Conservation (phyloP, 1,139 yeast species). For the Pichia sp. region DNA sequence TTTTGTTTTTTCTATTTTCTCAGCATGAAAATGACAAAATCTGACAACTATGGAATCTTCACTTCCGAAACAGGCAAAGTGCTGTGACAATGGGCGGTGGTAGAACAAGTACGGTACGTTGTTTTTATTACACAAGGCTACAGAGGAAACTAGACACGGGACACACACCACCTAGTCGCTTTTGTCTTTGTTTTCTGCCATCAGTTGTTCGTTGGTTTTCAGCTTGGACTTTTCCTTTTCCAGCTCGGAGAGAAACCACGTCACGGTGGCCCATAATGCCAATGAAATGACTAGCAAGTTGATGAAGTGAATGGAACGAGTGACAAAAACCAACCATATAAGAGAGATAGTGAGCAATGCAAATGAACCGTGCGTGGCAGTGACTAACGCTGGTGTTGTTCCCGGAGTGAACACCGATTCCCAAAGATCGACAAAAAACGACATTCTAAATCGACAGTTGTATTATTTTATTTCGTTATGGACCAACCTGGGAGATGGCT, state of each 20-base stretch:
- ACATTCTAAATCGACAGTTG: slow-evolving; percentile 17
- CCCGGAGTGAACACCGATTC: slow-evolving; percentile 93
- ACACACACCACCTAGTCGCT: background rate
- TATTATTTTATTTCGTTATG: too few relatives aligned
- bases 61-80: too few relatives aligned
- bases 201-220: slow-evolving; percentile 37
- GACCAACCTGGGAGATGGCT: too few relatives aligned
- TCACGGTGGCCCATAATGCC: slow-evolving; percentile 67
- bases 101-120: too few relatives aligned
- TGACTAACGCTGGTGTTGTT: slow-evolving; percentile 74
- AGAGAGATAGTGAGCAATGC: slow-evolving; percentile 48
- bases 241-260: slow-evolving; percentile 83
- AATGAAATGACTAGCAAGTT: slow-evolving; percentile 64
- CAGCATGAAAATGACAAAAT: background rate
- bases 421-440: slow-evolving; percentile 71
- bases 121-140: too few relatives aligned
- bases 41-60: too few relatives aligned
- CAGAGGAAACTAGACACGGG: too few relatives aligned
- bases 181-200: slow-evolving; percentile 6
- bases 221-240: slow-evolving; percentile 40
- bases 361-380: slow-evolving; percentile 74
- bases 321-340: slow-evolving; percentile 50
- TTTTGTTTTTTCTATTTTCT: background rate
- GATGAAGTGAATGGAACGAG: slow-evolving; percentile 69
- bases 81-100: too few relatives aligned